These are phyloP conservation scores for Umbelopsis ramanniana DNA, from an alignment of 192 early-diverging fungal genomes.

Conservation along the genomic window DNA sequence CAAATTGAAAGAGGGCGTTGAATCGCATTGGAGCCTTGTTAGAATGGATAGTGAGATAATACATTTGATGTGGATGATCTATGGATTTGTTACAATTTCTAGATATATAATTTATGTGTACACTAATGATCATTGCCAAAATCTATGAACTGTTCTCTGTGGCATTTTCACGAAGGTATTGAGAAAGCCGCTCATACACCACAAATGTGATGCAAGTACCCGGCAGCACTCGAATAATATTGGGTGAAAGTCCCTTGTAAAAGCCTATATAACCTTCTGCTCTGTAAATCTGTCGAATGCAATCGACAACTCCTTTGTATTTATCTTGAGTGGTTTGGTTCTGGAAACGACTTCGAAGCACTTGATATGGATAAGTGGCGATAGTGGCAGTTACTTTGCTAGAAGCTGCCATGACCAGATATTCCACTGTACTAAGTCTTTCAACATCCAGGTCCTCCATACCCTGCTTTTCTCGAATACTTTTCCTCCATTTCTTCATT, in stretches of 20 bases:
- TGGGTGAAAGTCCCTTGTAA: constrained; percentile 92
- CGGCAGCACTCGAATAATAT: constrained; percentile 87
- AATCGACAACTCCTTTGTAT: constrained; percentile 77
- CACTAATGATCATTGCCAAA: background rate
- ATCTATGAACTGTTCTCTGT: background rate
- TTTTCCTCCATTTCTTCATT: constrained; percentile 77
- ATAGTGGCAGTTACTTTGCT: constrained; percentile 90
- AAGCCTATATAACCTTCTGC: constrained; percentile 82
- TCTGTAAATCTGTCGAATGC: constrained; percentile 68
- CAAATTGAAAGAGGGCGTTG: too few relatives aligned
- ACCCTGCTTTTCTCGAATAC: constrained; percentile 41
- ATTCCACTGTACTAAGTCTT: constrained; percentile 66
- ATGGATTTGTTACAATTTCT: background rate
- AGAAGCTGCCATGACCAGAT: constrained; percentile 80
- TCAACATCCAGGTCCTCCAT: constrained; percentile 22
- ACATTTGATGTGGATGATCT: background rate
- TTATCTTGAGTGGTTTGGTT: constrained; percentile 50
- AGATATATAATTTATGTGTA: background rate
- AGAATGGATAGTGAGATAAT: too few relatives aligned
- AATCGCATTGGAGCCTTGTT: too few relatives aligned
- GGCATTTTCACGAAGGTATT: constrained; percentile 61
- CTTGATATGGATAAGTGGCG: constrained; percentile 93
- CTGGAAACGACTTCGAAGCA: constrained; percentile 86
- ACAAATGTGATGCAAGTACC: constrained; percentile 95
- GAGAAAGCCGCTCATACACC: constrained; percentile 85